Conservation (phyloP, 2,329 filamentous ascomycete genomes). For the Juglanconis oblonga region DNA sequence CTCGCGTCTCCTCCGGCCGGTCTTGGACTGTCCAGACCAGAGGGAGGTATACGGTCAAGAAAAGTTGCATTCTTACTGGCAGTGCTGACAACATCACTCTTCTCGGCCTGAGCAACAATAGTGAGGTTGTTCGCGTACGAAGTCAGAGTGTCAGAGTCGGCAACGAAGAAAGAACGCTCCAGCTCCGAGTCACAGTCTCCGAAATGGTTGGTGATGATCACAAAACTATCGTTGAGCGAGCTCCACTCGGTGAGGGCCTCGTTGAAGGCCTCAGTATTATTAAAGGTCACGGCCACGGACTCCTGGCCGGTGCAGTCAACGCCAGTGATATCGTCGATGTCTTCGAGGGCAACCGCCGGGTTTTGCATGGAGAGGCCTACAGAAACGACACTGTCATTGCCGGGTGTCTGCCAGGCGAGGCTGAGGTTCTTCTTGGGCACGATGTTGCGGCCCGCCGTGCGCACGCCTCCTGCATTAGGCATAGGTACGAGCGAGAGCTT, state of each 20-base stretch:
- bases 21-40: no score
- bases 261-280: constrained; percentile 18
- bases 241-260: constrained; percentile 21
- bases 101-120: constrained; percentile 22
- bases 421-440: constrained; percentile 10
- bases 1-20: background rate
- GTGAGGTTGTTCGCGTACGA: constrained; percentile 16
- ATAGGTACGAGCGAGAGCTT: constrained; percentile 12
- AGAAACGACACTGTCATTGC: constrained; percentile 46
- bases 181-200: constrained; percentile 22
- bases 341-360: constrained; percentile 23
- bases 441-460: constrained; percentile 9
- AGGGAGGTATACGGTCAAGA: background rate
- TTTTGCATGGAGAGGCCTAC: constrained; percentile 48
- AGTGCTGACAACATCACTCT: constrained; percentile 23
- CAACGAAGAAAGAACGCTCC: constrained; percentile 24
- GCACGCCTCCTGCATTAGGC: background rate
- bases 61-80: constrained; percentile 17
- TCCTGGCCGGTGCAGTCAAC: constrained; percentile 51
- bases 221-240: constrained; percentile 20
- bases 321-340: constrained; percentile 47
- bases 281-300: constrained; percentile 34
- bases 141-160: constrained; percentile 17
- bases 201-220: constrained; percentile 24
- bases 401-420: constrained; percentile 18